These are phyloP conservation scores for Chlamydomonas incerta DNA, from an alignment of 139 green algal species.

Conservation along the genomic window DNA sequence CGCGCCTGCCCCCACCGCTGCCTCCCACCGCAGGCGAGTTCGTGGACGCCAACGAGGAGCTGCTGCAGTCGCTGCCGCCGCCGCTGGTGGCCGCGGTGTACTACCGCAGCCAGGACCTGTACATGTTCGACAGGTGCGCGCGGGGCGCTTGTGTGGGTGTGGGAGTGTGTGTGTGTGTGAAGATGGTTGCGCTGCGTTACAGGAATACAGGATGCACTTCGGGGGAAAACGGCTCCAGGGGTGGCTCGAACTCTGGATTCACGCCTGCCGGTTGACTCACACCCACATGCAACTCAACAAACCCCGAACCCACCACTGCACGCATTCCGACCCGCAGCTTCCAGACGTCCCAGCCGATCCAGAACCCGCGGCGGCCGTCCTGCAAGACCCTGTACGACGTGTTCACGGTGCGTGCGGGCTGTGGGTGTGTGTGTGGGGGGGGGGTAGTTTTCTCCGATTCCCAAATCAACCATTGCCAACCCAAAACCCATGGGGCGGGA, in stretches of 20 bases:
- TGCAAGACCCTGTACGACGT: slow-evolving; percentile 86
- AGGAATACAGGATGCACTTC: too few species aligned
- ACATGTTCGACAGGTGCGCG: slow-evolving; percentile 83
- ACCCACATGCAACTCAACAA: too few species aligned
- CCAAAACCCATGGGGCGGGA: too few species aligned
- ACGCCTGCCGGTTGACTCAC: too few species aligned
- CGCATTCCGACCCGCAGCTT: slow-evolving; percentile 9
- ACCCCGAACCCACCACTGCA: too few species aligned
- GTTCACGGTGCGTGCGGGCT: slow-evolving; percentile 65
- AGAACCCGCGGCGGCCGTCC: slow-evolving; percentile 37
- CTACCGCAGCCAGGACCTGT: slow-evolving; percentile 89
- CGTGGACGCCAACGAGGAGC: slow-evolving; percentile 64
- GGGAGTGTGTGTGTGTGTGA: neutral
- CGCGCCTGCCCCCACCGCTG: neutral
- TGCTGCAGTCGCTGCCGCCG: slow-evolving; percentile 84
- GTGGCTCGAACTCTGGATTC: too few species aligned
- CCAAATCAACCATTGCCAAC: too few species aligned
- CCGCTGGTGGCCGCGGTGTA: slow-evolving; percentile 91
- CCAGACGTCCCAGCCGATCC: slow-evolving; percentile 6
- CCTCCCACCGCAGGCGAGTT: slow-evolving; percentile 57
- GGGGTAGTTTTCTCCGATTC: too few species aligned
- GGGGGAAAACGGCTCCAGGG: too few species aligned
- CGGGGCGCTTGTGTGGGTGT: too few species aligned
- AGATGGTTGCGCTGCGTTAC: too few species aligned
- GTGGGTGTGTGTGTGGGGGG: too few species aligned